A percentile compares a stretch with the other conserved stretches of the same genome.
Evolutionary conservation across 768 basidiomycete species (phyloP).

Genomic region (Tricholoma bakamatsutake): DNA sequence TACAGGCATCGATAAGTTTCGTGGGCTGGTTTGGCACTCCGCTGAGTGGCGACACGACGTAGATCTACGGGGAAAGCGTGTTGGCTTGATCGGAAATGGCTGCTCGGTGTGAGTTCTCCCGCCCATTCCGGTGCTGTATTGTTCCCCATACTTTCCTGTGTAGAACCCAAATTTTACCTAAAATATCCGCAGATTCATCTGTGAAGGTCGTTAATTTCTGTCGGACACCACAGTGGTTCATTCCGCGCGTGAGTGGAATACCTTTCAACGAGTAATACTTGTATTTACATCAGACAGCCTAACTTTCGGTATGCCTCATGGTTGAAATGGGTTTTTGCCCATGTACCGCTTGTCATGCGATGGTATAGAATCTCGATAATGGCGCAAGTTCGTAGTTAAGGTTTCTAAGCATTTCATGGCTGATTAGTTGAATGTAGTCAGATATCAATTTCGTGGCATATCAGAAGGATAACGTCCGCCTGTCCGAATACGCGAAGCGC

Average conservation of each 20-base stretch:
- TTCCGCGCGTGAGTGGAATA: conserved; percentile 39
- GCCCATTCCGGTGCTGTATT: not conserved
- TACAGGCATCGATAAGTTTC: conserved; percentile 37
- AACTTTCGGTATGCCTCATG: conserved; percentile 37
- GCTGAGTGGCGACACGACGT: conserved; percentile 52
- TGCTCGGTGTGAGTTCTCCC: conserved; percentile 44
- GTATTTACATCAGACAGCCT: conserved; percentile 17
- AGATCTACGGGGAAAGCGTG: conserved; percentile 41
- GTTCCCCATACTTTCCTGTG: not conserved
- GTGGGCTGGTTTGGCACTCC: conserved; percentile 50
- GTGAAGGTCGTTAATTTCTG: conserved; percentile 53
- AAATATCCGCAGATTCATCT: conserved; percentile 43
- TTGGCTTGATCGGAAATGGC: conserved; percentile 61
- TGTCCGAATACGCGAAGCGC: conserved; percentile 26
- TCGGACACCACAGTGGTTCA: conserved; percentile 54
- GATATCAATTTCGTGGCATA: conserved; percentile 34
- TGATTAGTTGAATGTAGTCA: conserved; percentile 19
- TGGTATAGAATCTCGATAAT: conserved; percentile 43
- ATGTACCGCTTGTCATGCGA: conserved; percentile 45
- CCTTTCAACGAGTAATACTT: not conserved
- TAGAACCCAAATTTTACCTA: conserved; percentile 58
- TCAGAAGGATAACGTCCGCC: conserved; percentile 31
- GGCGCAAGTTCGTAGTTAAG: conserved; percentile 31
- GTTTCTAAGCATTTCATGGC: not conserved
- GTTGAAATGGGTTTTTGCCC: conserved; percentile 48